Evolutionary conservation across 140 eudicot species (phyloP).

Genomic region (Ambrosia hybrid): DNA sequence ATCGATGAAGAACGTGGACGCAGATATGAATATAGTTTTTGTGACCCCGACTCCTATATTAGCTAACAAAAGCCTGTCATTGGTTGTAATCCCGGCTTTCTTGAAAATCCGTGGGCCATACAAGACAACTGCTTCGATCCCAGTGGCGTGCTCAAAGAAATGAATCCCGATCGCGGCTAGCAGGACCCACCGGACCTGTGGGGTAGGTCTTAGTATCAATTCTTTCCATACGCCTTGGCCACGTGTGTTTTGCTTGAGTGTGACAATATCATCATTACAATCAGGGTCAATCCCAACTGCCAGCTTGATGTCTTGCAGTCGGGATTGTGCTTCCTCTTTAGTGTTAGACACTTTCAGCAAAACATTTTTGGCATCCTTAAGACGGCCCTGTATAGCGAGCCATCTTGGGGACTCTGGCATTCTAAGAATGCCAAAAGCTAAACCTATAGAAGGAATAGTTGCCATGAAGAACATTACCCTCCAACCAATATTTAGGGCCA

Average conservation of each 20-base stretch:
- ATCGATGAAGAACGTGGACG: conserved; percentile 60
- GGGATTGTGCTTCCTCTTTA: conserved; percentile 46
- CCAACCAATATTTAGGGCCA: conserved; percentile 55
- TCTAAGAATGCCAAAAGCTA: conserved; percentile 58
- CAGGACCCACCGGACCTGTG: conserved; percentile 62
- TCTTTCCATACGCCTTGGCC: conserved; percentile 71
- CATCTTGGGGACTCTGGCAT: conserved; percentile 96
- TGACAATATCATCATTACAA: conserved; percentile 41
- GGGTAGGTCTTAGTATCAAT: conserved; percentile 53
- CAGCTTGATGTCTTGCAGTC: conserved; percentile 53
- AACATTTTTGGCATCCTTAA: conserved; percentile 49
- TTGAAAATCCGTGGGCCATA: conserved; percentile 69
- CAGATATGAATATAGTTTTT: conserved; percentile 37
- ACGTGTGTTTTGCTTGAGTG: conserved; percentile 13
- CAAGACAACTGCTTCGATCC: conserved; percentile 73
- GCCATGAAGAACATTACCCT: conserved; percentile 75
- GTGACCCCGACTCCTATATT: conserved; percentile 67
- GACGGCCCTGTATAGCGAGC: conserved; percentile 66
- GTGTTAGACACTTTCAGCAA: conserved; percentile 45
- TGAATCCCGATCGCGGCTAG: conserved; percentile 72
- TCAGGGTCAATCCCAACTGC: conserved; percentile 54
- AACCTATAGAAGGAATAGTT: conserved; percentile 56
- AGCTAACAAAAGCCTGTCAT: conserved; percentile 49
- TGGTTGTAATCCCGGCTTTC: conserved; percentile 53
- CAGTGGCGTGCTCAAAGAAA: conserved; percentile 83